phyloP scores from a whole-genome alignment of 768 basidiomycete genomes.

The Hypsizygus marmoreus region DNA sequence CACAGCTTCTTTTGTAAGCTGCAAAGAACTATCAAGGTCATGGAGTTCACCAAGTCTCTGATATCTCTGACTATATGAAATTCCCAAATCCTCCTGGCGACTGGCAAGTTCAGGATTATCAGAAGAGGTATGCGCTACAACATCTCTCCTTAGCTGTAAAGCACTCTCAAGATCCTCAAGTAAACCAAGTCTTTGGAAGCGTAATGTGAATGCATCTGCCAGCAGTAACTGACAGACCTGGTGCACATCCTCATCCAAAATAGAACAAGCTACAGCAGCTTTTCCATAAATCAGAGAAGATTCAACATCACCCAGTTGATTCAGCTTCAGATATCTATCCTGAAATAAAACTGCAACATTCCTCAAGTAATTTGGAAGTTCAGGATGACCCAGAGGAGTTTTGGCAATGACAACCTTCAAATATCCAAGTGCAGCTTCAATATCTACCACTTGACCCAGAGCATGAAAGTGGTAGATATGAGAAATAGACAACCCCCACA shows the following conservation, averaged over 20 bases:
- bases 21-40: too few species aligned
- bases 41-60: too few species aligned
- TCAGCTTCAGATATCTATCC: background rate
- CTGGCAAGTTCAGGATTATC: slow-evolving; percentile 7
- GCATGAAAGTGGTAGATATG: background rate
- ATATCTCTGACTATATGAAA: background rate
- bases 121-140: background rate
- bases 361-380: background rate
- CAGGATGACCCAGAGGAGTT: slow-evolving; percentile 4
- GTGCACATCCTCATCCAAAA: too few species aligned
- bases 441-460: background rate
- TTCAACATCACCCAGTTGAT: slow-evolving; percentile 2
- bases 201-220: too few species aligned
- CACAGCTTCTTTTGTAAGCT: too few species aligned
- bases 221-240: too few species aligned
- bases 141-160: background rate
- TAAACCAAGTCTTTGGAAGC: background rate
- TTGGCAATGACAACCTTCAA: background rate
- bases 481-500: background rate
- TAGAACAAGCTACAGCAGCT: slow-evolving; percentile 3
- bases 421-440: slow-evolving; percentile 1
- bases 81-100: background rate
- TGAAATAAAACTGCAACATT: background rate
- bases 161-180: background rate
- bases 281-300: slow-evolving; percentile 1